Evolutionary conservation across 352 stramenopile species (phyloP).

Genomic region (Phytophthora cactorum): DNA sequence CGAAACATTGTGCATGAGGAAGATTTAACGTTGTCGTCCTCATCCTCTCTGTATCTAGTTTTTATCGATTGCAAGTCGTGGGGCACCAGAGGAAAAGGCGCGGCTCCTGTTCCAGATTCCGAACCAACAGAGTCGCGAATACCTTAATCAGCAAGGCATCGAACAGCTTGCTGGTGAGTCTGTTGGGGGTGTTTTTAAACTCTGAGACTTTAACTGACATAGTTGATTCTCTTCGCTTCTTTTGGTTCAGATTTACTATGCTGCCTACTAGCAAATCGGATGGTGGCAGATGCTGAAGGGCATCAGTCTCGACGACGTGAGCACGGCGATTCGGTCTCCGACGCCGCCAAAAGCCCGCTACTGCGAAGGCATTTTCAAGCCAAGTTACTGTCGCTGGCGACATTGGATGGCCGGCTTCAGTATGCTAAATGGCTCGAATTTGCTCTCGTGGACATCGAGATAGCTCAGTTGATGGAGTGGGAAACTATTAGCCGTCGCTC

Average conservation of each 20-base stretch:
- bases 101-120: conserved; percentile 57
- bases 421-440: conserved; percentile 48
- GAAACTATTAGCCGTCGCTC: conserved; percentile 17
- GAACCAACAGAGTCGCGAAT: conserved; percentile 34
- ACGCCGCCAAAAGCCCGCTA: conserved; percentile 51
- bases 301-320: conserved; percentile 9
- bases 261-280: conserved; percentile 53
- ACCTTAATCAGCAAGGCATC: conserved; percentile 45
- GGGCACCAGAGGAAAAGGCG: conserved; percentile 54
- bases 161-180: conserved; percentile 55
- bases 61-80: conserved; percentile 52
- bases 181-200: background rate
- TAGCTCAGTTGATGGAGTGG: conserved; percentile 48
- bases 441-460: conserved; percentile 38
- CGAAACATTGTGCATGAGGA: background rate
- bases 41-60: conserved; percentile 27
- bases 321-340: conserved; percentile 15
- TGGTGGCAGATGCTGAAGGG: conserved; percentile 32
- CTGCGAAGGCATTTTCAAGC: conserved; percentile 54
- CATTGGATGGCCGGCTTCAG: conserved; percentile 32
- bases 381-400: conserved; percentile 45
- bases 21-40: conserved; percentile 7
- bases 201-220: background rate
- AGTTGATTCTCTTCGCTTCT: background rate
- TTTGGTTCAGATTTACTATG: conserved; percentile 51